These are phyloP conservation scores for Fraxinus ornus DNA, from an alignment of 305 asterid genomes.

Conservation along the genomic window DNA sequence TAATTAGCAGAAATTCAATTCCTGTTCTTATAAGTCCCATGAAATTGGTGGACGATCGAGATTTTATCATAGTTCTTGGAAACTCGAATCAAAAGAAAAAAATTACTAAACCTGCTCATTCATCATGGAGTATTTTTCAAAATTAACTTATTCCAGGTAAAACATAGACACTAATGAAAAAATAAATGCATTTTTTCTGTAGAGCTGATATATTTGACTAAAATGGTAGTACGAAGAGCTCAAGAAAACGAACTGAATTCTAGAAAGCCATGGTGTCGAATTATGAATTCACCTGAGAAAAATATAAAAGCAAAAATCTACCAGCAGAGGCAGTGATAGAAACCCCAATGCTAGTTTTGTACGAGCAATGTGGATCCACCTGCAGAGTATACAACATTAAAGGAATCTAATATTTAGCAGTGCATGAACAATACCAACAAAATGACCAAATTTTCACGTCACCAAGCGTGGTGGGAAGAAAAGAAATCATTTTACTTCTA, in stretches of 20 bases:
- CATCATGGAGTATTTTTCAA: background rate
- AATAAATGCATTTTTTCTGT: background rate
- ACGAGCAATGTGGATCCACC: slow-evolving; percentile 99
- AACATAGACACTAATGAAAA: background rate
- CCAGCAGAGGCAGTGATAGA: slow-evolving; percentile 69
- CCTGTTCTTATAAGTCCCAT: background rate
- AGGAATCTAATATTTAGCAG: slow-evolving; percentile 10
- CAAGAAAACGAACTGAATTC: background rate
- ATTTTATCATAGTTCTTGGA: background rate
- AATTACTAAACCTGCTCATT: background rate
- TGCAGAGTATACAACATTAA: slow-evolving; percentile 38
- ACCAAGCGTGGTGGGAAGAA: slow-evolving; percentile 12
- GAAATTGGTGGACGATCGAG: background rate
- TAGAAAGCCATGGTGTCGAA: background rate
- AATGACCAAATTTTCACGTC: slow-evolving; percentile 17
- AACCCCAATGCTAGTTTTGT: slow-evolving; percentile 62
- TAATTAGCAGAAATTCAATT: background rate
- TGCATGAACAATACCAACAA: slow-evolving; percentile 5
- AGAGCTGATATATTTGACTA: slow-evolving; percentile 6
- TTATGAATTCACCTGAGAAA: slow-evolving; percentile 63
- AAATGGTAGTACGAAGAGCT: background rate
- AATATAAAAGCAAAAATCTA: slow-evolving; percentile 85
- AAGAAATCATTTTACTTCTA: background rate
- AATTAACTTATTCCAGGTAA: slow-evolving; percentile 1
- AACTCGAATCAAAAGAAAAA: background rate